These are phyloP conservation scores for Nicotiana obtusifolia DNA, from an alignment of 257 asterid species.

Conservation along the genomic window DNA sequence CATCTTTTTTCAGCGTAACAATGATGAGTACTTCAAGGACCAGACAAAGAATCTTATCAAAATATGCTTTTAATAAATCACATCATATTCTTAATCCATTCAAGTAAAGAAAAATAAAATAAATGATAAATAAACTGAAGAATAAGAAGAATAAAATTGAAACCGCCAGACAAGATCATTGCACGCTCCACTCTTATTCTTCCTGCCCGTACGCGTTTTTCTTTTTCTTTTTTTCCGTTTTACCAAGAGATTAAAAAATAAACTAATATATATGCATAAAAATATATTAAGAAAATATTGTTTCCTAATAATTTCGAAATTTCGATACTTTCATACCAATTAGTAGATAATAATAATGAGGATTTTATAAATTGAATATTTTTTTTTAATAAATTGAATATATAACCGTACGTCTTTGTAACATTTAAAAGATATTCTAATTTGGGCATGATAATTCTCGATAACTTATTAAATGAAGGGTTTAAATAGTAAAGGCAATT, in stretches of 20 bases:
- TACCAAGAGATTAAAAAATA: neutral
- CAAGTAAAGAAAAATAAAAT: neutral
- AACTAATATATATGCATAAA: neutral
- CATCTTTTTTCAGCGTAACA: neutral
- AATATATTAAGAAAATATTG: too few species aligned
- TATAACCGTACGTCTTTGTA: neutral
- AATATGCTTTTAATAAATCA: constrained; percentile 10
- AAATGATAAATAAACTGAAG: neutral
- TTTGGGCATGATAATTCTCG: neutral
- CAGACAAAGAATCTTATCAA: constrained; percentile 12
- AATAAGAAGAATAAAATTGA: neutral
- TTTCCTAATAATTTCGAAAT: neutral
- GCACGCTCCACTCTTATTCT: constrained; percentile 6
- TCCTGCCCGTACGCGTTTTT: neutral
- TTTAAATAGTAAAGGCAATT: neutral
- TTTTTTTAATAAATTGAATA: too few species aligned
- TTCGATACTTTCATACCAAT: neutral
- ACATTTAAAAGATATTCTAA: neutral
- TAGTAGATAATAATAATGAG: neutral
- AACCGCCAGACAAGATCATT: constrained; percentile 10
- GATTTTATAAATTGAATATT: too few species aligned
- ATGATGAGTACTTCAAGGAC: constrained; percentile 2
- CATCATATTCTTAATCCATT: constrained; percentile 10
- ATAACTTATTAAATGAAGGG: neutral
- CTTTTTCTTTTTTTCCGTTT: neutral